Conservation (phyloP, 2,329 filamentous ascomycete genomes). For the Colletotrichum limetticola region DNA sequence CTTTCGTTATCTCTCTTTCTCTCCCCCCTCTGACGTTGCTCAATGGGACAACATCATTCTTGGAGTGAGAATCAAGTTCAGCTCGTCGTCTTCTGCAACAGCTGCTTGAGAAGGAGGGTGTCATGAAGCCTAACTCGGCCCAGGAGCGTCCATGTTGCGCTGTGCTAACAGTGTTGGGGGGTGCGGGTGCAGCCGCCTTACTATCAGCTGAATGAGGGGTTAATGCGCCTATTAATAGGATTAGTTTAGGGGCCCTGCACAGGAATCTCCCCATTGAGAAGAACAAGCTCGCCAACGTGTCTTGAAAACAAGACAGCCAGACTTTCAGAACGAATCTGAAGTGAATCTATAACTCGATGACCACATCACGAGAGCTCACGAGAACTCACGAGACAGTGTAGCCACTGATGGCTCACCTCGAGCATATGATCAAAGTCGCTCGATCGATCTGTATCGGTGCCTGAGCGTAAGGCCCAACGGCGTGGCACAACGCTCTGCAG, state of each 20-base stretch:
- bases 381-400: not conserved
- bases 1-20: not conserved
- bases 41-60: not conserved
- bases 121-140: not conserved
- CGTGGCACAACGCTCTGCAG: constrained; percentile 1
- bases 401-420: too few species aligned
- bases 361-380: not conserved
- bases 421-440: not conserved
- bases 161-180: not conserved
- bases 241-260: not conserved
- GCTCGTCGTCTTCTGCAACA: not conserved
- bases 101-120: not conserved
- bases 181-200: constrained; percentile 25
- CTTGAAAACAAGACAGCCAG: not conserved
- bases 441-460: constrained; percentile 7
- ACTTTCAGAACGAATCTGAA: not conserved
- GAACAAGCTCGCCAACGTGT: not conserved
- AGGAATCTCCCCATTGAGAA: constrained; percentile 16
- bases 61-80: not conserved
- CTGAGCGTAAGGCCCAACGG: not conserved
- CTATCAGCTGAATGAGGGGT: constrained; percentile 27
- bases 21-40: not conserved
- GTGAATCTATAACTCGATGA: not conserved
- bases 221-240: constrained; percentile 26
- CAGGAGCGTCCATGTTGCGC: not conserved